These are phyloP conservation scores for Fusarium chuoi DNA, from an alignment of 2,329 filamentous ascomycete genomes.

Conservation along the genomic window DNA sequence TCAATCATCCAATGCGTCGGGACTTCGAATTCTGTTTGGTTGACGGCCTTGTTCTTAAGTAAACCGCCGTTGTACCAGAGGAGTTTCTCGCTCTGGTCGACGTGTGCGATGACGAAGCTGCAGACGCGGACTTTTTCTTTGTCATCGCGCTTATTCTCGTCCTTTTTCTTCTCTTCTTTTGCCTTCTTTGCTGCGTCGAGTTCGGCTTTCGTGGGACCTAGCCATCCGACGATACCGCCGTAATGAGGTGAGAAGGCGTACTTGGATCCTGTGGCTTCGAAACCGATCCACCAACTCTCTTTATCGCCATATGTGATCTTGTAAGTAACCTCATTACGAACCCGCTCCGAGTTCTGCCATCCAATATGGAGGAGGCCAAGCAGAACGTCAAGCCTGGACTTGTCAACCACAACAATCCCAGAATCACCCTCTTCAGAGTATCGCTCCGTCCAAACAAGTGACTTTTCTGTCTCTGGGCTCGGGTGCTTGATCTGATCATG, in stretches of 20 bases:
- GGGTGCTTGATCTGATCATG: conserved; percentile 50
- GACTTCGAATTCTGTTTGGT: conserved; percentile 47
- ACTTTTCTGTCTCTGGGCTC: conserved; percentile 47
- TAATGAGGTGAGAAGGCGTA: conserved; percentile 56
- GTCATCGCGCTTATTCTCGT: not conserved
- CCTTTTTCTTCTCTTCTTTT: not conserved
- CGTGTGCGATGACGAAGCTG: conserved; percentile 56
- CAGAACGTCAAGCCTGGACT: conserved; percentile 50
- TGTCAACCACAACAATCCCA: conserved; percentile 55
- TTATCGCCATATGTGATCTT: conserved; percentile 57
- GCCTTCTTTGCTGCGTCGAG: not conserved
- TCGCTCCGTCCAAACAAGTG: conserved; percentile 52
- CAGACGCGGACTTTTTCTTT: conserved; percentile 46
- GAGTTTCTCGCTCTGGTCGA: conserved; percentile 50
- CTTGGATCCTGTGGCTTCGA: conserved; percentile 51
- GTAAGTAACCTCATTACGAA: conserved; percentile 55
- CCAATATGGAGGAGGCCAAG: conserved; percentile 53
- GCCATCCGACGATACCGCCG: conserved; percentile 53
- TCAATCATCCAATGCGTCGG: conserved; percentile 55
- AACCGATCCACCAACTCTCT: conserved; percentile 58
- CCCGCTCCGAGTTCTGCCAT: conserved; percentile 57
- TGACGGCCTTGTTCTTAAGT: conserved; percentile 52
- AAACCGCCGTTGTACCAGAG: conserved; percentile 58
- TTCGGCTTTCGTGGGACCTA: not conserved
- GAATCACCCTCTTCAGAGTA: conserved; percentile 57